A percentile compares a stretch with the other conserved stretches of the same genome.
Conservation (phyloP, 2,329 filamentous ascomycete genomes). For the Talaromyces sp. region DNA sequence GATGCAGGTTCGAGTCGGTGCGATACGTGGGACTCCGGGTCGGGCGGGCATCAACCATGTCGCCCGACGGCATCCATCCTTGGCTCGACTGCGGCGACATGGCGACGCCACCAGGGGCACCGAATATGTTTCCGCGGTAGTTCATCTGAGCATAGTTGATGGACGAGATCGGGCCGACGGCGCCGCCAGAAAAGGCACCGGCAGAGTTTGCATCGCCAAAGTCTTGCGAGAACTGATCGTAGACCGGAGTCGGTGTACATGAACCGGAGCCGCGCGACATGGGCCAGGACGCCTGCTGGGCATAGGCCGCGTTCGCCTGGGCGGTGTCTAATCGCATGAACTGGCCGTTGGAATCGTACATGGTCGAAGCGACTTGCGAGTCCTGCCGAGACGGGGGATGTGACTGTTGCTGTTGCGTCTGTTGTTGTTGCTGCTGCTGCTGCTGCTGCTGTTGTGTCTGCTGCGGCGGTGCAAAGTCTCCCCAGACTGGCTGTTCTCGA, state of each 20-base stretch:
- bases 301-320: slow-evolving; percentile 37
- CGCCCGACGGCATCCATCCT: slow-evolving; percentile 48
- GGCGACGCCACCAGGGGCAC: slow-evolving; percentile 44
- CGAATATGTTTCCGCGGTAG: slow-evolving; percentile 47
- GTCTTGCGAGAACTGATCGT: slow-evolving; percentile 57
- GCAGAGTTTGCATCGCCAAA: slow-evolving; percentile 41
- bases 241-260: slow-evolving; percentile 67
- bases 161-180: slow-evolving; percentile 35
- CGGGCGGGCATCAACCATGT: slow-evolving; percentile 48
- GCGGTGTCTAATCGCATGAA: slow-evolving; percentile 59
- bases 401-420: slow-evolving; percentile 11
- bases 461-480: slow-evolving; percentile 32
- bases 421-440: slow-evolving; percentile 1
- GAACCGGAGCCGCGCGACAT: slow-evolving; percentile 63
- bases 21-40: slow-evolving; percentile 63
- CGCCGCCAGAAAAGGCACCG: slow-evolving; percentile 38
- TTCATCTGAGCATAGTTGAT: slow-evolving; percentile 36
- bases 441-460: slow-evolving; percentile 7
- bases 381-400: slow-evolving; percentile 38
- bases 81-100: slow-evolving; percentile 60
- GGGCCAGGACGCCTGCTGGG: slow-evolving; percentile 55
- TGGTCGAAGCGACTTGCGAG: slow-evolving; percentile 38
- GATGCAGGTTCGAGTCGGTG: slow-evolving; percentile 66
- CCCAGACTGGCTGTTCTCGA: slow-evolving; percentile 45
- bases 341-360: slow-evolving; percentile 47